These are phyloP conservation scores for Lumnitzera racemosa DNA, from an alignment of 345 rosid genomes.

Conservation along the genomic window DNA sequence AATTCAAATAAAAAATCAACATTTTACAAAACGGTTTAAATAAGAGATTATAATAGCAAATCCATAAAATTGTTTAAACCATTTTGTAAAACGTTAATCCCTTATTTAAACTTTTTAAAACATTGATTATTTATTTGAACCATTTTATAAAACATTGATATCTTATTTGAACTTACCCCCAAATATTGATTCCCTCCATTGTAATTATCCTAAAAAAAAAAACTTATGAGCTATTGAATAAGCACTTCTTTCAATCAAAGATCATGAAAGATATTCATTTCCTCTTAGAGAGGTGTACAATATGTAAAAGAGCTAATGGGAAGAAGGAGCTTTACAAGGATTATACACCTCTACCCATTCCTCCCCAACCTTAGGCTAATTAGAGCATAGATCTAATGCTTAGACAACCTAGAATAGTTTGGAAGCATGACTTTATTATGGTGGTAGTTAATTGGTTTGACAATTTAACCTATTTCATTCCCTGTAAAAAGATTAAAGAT, in stretches of 20 bases:
- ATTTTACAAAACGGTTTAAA: no score
- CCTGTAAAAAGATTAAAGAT: not conserved
- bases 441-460: not conserved
- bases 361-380: not conserved
- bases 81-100: no score
- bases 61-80: no score
- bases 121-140: no score
- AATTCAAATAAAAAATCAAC: no score
- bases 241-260: not conserved
- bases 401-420: not conserved
- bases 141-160: no score
- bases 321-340: not conserved
- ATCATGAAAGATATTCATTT: not conserved
- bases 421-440: not conserved
- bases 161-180: no score
- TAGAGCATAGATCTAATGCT: not conserved
- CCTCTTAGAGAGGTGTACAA: not conserved
- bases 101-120: no score
- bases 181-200: no score
- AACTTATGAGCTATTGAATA: not conserved
- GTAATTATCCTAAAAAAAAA: no score
- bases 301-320: not conserved
- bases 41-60: no score
- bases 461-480: not conserved
- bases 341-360: not conserved